Base-by-base conservation (phyloP, 139 green algal genomes). In the Chlamydomonas urium region DNA sequence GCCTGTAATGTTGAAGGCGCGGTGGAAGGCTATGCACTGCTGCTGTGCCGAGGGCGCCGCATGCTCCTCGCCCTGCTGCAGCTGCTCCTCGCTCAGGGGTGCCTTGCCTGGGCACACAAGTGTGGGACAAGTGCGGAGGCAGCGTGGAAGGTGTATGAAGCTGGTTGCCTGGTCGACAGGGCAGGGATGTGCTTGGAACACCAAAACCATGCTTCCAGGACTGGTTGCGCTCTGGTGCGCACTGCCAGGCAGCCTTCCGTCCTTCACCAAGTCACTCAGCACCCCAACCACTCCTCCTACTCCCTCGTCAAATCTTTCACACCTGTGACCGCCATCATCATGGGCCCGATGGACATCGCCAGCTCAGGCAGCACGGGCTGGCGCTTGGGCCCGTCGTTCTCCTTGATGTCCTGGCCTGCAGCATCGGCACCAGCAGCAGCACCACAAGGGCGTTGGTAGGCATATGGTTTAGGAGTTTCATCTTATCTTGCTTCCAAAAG, bases 351-450 rank as follows among this genome's bases (percentile, higher is more conserved):
- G 6, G 68, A 65, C 19, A 80, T n/a, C 4, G 62, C 73, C 47
- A 82, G 73, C 47, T 82, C 79, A 32, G 79, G 79, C 4, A 37
- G 50, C 37, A 81, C 75, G 1, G 75, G 71, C 29, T 77, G 70
- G 21, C 72, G 35, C 48, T 69, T 62, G 21, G 71, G 69, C 21
- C 75, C 74, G 37, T 71, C 66, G 21, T 65, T 35, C 61, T 81
- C 74, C 45, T 56, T 53, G 8, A 81, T 61, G 21, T 58, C 38
- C 48, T 78, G 68, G 33, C 77, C 77, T 83, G 72, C 10, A 50
- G 31, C 35, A 5, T n/a, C 61, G n/a, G 57, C 57, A 36, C 3
- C 21, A 24, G 14, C 3, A 8, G 3, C 3, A 4, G 14, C 28
- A 38, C 17, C 28, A 24, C 21, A 36, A 10, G 57, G n/a, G n/a